Evolutionary conservation across 2,329 filamentous ascomycete genomes (phyloP), one percentile per base, ranked within the genome.

Genomic region (Eurotiales sp.): DNA sequence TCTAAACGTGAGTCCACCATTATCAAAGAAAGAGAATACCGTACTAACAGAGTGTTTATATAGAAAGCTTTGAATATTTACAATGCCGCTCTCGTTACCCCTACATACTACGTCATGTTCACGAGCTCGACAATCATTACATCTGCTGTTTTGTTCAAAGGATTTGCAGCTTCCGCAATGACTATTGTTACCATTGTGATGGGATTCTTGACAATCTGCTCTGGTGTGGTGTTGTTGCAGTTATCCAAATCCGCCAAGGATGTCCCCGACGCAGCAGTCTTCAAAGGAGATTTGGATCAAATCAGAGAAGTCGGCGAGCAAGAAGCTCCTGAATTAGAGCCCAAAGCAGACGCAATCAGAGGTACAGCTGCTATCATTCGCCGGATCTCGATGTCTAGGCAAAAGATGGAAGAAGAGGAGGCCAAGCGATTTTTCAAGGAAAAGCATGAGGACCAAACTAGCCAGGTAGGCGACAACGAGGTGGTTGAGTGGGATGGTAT

Each of bases 181-280:
- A 82, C 87, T 22, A 97, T 99, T 52, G 78, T 88, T 41, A 96
- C 90, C 0, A 88, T 97, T 25, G 86, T 97, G 51, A 83, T 95
- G 74, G 93, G 93, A 1, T 99, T 99, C 72, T 73, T 99, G 36
- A 86, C 87, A 55, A 99, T 99, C 55, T 99, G 93, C 68, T 81
- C 90, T 0, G 93, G 93, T 1, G 93, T 97, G 5, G 86, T 97
- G 0, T 73, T 99, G 7, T 75, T 99, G 8, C 93, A 99, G 66
- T 81, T 99, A n/a, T 96, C 93, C 47, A 97, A 97, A 68, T 96
- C 92, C 0, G 89, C 93, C 61, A 99, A 97, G 66, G 92, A 99
- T 64, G 92, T 99, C 0, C 93, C 93, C 6, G 93, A 97, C 66
- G 79, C 90, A 0, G 90, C 91, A 27, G 85, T 99, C 34, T 96